Percentiles rank a stretch among this genome's conserved stretches.
These are phyloP conservation scores for Nigrospora oryzae DNA, from an alignment of 2,329 filamentous ascomycete species.

Conservation along the genomic window DNA sequence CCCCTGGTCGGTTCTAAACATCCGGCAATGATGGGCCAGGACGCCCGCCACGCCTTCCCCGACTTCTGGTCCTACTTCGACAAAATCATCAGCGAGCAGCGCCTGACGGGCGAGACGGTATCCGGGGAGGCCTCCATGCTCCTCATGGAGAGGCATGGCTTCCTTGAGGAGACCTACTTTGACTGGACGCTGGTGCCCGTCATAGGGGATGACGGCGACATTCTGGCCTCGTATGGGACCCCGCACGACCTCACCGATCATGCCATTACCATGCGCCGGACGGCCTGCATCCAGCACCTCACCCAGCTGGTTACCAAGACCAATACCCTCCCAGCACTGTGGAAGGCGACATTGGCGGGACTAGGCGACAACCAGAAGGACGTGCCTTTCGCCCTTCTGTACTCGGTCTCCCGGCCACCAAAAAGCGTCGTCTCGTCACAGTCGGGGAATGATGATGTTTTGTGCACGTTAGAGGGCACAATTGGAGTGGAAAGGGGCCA, in stretches of 20 bases:
- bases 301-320: slow-evolving; percentile 20
- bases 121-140: slow-evolving; percentile 16
- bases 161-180: slow-evolving; percentile 29
- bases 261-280: slow-evolving; percentile 24
- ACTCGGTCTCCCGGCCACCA: slow-evolving; percentile 16
- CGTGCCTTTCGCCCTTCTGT: slow-evolving; percentile 21
- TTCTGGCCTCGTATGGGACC: slow-evolving; percentile 14
- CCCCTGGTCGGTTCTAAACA: slow-evolving; percentile 21
- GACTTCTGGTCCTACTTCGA: slow-evolving; percentile 22
- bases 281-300: slow-evolving; percentile 27
- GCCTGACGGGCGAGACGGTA: slow-evolving; percentile 13
- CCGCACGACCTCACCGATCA: slow-evolving; percentile 20
- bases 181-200: slow-evolving; percentile 33
- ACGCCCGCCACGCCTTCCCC: slow-evolving; percentile 29
- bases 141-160: slow-evolving; percentile 22
- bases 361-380: slow-evolving; percentile 16
- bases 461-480: slow-evolving; percentile 7
- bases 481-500: slow-evolving; percentile 9
- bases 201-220: slow-evolving; percentile 26
- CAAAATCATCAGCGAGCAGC: slow-evolving; percentile 16
- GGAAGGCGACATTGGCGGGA: slow-evolving; percentile 15
- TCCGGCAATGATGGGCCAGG: slow-evolving; percentile 22
- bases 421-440: too few species aligned
- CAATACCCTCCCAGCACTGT: slow-evolving; percentile 22
- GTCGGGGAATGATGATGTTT: too few species aligned